Conservation (phyloP, 2,329 filamentous ascomycete species). For the Aspergillus jensenii region DNA sequence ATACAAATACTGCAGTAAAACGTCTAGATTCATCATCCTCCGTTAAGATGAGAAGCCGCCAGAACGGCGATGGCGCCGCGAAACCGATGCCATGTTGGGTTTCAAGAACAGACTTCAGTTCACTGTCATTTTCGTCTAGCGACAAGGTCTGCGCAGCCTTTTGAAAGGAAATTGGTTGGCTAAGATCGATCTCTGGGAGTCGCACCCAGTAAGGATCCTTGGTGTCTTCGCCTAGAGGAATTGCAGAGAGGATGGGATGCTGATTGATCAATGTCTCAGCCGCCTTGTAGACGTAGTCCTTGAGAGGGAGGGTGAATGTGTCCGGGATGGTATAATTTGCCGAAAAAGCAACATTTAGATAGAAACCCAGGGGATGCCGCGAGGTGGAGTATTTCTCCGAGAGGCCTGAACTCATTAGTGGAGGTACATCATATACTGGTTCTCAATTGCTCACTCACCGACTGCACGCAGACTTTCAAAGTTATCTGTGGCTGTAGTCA, state of each 20-base stretch:
- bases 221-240: slow-evolving; percentile 42
- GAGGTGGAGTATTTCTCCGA: slow-evolving; percentile 47
- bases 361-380: slow-evolving; percentile 45
- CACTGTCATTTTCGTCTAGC: slow-evolving; percentile 32
- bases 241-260: slow-evolving; percentile 46
- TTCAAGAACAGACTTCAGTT: slow-evolving; percentile 43
- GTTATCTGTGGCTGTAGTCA: slow-evolving; percentile 61
- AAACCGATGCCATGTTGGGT: slow-evolving; percentile 44
- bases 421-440: neutral
- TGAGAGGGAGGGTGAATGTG: slow-evolving; percentile 22
- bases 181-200: slow-evolving; percentile 44
- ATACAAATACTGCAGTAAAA: slow-evolving; percentile 49
- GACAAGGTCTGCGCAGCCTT: slow-evolving; percentile 19
- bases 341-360: slow-evolving; percentile 45
- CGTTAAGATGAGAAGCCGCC: slow-evolving; percentile 45
- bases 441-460: slow-evolving; percentile 22
- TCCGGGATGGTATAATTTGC: slow-evolving; percentile 37
- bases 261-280: slow-evolving; percentile 36
- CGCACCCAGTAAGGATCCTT: slow-evolving; percentile 46
- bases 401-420: slow-evolving; percentile 29
- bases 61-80: slow-evolving; percentile 40
- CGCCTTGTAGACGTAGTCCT: slow-evolving; percentile 39
- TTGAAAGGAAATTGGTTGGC: slow-evolving; percentile 37
- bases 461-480: slow-evolving; percentile 30
- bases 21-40: slow-evolving; percentile 21